Percentiles rank a stretch among this genome's conserved stretches.
Conservation (phyloP, 208 protist species). For the Acanthamoeba royreba region DNA sequence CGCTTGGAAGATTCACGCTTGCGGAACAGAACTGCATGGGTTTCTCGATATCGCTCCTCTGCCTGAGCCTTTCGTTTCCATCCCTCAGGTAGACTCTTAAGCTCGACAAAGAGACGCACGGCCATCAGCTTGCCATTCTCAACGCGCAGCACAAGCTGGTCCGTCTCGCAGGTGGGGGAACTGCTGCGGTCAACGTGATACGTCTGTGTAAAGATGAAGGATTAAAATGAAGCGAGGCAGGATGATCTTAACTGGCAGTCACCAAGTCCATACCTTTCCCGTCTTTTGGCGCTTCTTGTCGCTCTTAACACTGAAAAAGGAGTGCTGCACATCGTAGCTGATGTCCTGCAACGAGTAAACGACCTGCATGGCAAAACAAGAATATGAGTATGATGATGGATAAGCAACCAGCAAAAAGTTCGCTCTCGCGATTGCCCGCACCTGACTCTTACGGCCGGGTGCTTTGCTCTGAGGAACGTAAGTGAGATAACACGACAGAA, state of each 20-base stretch:
- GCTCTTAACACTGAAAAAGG: background rate
- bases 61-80: background rate
- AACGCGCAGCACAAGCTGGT: background rate
- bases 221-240: background rate
- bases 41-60: slow-evolving; percentile 12
- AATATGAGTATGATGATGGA: background rate
- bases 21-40: background rate
- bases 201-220: background rate
- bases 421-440: too few species aligned
- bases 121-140: slow-evolving; percentile 6
- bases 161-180: background rate
- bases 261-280: background rate
- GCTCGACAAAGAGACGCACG: background rate
- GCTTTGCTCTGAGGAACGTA: background rate
- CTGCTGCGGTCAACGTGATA: slow-evolving; percentile 27
- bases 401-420: too few species aligned
- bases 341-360: background rate
- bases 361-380: background rate
- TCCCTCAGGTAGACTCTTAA: background rate
- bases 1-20: background rate
- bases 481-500: background rate
- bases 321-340: slow-evolving; percentile 30
- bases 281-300: background rate
- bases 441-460: background rate
- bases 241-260: background rate